Conservation (phyloP, 257 asterid genomes). For the Marsdenia floribunda region DNA sequence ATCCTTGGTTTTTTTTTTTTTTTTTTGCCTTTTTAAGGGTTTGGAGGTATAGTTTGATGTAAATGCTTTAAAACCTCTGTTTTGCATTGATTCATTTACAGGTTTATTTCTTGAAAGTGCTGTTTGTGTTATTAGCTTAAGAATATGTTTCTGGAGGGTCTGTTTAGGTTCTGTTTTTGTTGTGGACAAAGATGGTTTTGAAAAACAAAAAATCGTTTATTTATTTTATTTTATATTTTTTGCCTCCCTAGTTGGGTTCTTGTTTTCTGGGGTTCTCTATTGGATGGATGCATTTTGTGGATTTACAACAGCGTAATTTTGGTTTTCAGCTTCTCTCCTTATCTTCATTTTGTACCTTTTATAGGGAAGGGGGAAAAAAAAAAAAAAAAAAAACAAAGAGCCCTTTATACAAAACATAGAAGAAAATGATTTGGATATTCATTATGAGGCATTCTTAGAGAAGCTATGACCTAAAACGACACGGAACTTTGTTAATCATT, state of each 20-base stretch:
- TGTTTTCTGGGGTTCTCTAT: not conserved
- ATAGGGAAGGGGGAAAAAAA: no score
- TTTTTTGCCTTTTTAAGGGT: not conserved
- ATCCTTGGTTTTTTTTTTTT: no score
- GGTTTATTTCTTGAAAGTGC: not conserved
- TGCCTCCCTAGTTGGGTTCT: not conserved
- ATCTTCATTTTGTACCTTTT: not conserved
- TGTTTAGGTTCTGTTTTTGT: not conserved
- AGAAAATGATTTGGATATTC: not conserved
- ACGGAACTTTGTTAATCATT: not conserved
- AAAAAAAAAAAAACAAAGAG: no score
- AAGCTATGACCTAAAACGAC: not conserved
- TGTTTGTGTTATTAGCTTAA: not conserved
- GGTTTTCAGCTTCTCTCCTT: not conserved
- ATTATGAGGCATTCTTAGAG: not conserved
- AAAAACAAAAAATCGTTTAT: not conserved
- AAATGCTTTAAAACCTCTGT: not conserved
- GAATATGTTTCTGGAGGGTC: not conserved
- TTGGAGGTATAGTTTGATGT: not conserved
- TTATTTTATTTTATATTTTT: no score
- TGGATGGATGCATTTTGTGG: not conserved
- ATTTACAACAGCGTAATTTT: not conserved
- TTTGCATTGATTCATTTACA: not conserved
- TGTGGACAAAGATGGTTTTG: not conserved
- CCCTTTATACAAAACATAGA: no score